A percentile compares a stretch with the other conserved stretches of the same genome.
Conservation (phyloP, 768 basidiomycete species). For the Trichaptum fuscoviolaceum region DNA sequence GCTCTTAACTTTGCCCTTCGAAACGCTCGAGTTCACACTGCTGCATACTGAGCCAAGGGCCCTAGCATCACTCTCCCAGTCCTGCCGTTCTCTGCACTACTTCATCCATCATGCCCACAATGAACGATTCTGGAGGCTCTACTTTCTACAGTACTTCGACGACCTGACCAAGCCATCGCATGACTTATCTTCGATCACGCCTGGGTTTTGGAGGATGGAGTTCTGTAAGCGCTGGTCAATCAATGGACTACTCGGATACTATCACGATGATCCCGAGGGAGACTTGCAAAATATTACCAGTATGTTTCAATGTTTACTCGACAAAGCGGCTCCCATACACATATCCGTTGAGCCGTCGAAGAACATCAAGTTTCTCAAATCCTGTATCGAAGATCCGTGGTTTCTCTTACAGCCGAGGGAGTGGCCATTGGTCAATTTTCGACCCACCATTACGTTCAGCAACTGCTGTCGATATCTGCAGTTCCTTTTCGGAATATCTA, state of each 20-base stretch:
- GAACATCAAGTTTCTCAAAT: background rate
- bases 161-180: background rate
- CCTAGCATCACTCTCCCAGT: background rate
- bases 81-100: background rate
- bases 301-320: background rate
- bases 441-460: background rate
- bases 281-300: background rate
- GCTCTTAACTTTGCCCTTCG: background rate
- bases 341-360: background rate
- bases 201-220: background rate
- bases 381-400: background rate
- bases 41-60: background rate
- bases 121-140: background rate
- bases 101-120: background rate
- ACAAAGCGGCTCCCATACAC: background rate
- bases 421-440: background rate
- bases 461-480: background rate
- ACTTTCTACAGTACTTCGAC: background rate
- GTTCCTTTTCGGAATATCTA: background rate
- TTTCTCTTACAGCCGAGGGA: background rate
- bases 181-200: background rate
- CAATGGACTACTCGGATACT: background rate
- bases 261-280: background rate
- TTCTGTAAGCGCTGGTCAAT: background rate
- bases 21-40: background rate